These are phyloP conservation scores for Murraya koenigii DNA, from an alignment of 345 rosid genomes.

Conservation along the genomic window DNA sequence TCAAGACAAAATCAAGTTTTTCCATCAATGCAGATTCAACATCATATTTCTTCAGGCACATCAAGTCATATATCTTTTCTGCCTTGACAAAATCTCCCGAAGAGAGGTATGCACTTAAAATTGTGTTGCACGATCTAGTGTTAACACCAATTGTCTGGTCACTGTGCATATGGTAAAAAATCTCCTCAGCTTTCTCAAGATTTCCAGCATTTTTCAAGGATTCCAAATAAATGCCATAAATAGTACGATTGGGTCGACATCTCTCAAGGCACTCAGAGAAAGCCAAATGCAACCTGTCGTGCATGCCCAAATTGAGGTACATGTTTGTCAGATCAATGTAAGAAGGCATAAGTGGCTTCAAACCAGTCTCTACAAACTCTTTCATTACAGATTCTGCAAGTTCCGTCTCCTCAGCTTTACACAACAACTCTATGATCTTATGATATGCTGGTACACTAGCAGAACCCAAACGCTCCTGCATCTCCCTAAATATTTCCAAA, in stretches of 20 bases:
- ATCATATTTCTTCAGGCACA: conserved; percentile 68
- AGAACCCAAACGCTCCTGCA: conserved; percentile 56
- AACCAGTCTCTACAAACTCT: conserved; percentile 58
- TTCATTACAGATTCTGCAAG: conserved; percentile 57
- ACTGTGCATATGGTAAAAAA: conserved; percentile 52
- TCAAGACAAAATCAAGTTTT: conserved; percentile 59
- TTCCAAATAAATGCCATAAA: conserved; percentile 65
- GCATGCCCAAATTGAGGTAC: conserved; percentile 55
- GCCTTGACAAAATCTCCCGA: conserved; percentile 57
- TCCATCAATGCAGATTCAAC: conserved; percentile 51
- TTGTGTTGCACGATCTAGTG: conserved; percentile 57
- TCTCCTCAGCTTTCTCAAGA: conserved; percentile 59
- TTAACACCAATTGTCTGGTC: conserved; percentile 49
- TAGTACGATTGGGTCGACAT: conserved; percentile 55
- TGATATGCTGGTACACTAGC: conserved; percentile 65
- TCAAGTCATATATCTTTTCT: conserved; percentile 59
- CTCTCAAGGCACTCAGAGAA: conserved; percentile 61
- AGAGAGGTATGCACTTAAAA: conserved; percentile 56
- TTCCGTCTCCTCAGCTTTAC: conserved; percentile 51
- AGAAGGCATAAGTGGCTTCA: conserved; percentile 67
- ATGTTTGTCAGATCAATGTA: conserved; percentile 49
- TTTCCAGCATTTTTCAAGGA: conserved; percentile 58
- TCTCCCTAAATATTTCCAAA: conserved; percentile 57
- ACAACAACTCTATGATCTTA: conserved; percentile 63
- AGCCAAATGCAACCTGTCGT: conserved; percentile 49